Base-by-base conservation (phyloP, 2,329 filamentous ascomycete species). In the Cryoendolithus antarcticus region DNA sequence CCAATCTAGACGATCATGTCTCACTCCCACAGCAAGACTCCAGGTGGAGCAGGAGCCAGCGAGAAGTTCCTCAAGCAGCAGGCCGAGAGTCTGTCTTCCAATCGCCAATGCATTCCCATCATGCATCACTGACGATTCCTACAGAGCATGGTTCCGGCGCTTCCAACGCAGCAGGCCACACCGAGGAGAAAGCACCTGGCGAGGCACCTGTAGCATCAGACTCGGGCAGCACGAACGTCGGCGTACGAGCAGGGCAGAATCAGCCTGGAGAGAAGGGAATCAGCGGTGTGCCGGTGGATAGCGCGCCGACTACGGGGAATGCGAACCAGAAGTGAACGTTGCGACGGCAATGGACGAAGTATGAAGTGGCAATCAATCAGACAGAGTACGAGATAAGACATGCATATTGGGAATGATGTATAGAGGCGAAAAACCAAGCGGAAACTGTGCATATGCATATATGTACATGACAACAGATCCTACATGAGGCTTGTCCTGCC, bases 401-500 rank as follows among this genome's bases (percentile, higher is more conserved):
- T 27, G 24, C 24, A 27, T 27, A 27, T 27, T 27, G 24, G 24
- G 24, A 27, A 27, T 27, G 24, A 27, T 27, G 4, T 27, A 27
- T 27, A 27, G 24, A 27, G 24, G 24, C 24, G 24, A 27, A 27
- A 27, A 6, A 27, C 24, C 24, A 27, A 27, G 24, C 24, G 24
- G 24, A 27, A 27, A 27, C 24, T 27, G 24, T 27, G 24, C 24
- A 27, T 27, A 27, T 27, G 24, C 24, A 27, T 27, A 27, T 8
- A 27, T 27, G 4, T 8, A 27, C 24, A 27, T 27, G 24, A 27
- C 24, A 27, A 27, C 24, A 27, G 6, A 3, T 34, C 9, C 38
- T 48, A 95, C 91, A 96, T 96, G 62, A 98, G 68, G 63, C 86
- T 96, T 52, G 82, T 89, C 57, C 91, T 71, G 9, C 88, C 91